phyloP scores from a whole-genome alignment of 495 filamentous ascomycete genomes.

The Aspergillus conjunctus region DNA sequence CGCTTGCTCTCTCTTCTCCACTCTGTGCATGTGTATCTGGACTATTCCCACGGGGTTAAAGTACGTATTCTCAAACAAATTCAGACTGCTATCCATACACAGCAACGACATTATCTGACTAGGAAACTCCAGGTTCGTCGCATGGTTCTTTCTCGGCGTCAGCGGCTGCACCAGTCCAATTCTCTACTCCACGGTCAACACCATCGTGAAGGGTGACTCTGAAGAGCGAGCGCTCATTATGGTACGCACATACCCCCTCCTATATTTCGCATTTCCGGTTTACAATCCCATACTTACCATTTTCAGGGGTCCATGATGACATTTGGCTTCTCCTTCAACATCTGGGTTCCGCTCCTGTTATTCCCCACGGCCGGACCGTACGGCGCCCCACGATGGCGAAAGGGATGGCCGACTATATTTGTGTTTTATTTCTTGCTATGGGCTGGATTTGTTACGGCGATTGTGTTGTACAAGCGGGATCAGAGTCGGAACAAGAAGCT shows the following conservation, averaged over 20 bases:
- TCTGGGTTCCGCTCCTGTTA: constrained; percentile 48
- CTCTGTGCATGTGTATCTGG: constrained; percentile 50
- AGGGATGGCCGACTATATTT: constrained; percentile 48
- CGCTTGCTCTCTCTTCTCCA: constrained; percentile 39
- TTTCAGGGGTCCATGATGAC: constrained; percentile 52
- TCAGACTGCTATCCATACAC: background rate
- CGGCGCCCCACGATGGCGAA: constrained; percentile 48
- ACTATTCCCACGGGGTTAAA: constrained; percentile 45
- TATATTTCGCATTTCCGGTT: background rate
- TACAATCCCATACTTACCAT: constrained; percentile 5
- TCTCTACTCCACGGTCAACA: constrained; percentile 50
- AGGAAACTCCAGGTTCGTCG: constrained; percentile 39
- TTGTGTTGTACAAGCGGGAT: constrained; percentile 29
- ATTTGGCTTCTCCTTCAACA: constrained; percentile 51
- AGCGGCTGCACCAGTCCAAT: constrained; percentile 47
- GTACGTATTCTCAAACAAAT: constrained; percentile 25
- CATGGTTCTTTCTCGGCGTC: constrained; percentile 49
- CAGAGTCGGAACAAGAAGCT: too few relatives aligned
- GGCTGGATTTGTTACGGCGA: constrained; percentile 42
- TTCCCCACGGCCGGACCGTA: constrained; percentile 46
- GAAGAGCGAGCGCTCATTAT: constrained; percentile 52
- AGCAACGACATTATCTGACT: too few relatives aligned
- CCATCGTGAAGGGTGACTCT: constrained; percentile 47
- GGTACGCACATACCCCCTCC: constrained; percentile 25
- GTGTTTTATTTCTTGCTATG: constrained; percentile 44